Evolutionary conservation across 2,329 filamentous ascomycete genomes (phyloP).

Genomic region (Pseudogymnoascus sp.): DNA sequence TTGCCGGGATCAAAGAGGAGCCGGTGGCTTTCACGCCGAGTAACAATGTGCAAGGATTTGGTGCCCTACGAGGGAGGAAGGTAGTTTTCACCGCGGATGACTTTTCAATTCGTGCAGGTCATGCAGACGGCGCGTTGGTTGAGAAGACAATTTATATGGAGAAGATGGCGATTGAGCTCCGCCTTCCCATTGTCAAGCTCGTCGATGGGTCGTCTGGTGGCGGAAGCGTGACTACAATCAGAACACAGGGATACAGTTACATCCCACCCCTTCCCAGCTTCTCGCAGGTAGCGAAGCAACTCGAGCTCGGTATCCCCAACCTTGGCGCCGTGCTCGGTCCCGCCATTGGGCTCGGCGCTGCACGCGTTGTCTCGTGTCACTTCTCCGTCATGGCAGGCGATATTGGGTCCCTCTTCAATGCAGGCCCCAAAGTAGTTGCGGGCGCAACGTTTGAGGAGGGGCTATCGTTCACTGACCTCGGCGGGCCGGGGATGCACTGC

Average conservation of each 20-base stretch:
- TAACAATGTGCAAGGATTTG: constrained; percentile 56
- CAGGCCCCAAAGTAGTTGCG: constrained; percentile 54
- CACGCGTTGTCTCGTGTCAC: constrained; percentile 52
- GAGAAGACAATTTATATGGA: constrained; percentile 55
- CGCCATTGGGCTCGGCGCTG: constrained; percentile 55
- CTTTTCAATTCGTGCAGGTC: constrained; percentile 54
- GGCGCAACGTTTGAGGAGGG: constrained; percentile 57
- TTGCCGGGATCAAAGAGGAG: constrained; percentile 36
- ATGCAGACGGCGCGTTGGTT: constrained; percentile 51
- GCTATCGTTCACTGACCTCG: constrained; percentile 48
- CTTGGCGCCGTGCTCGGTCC: constrained; percentile 55
- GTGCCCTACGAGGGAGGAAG: constrained; percentile 42
- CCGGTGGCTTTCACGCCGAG: constrained; percentile 46
- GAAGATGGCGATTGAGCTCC: constrained; percentile 48
- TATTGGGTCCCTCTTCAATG: constrained; percentile 54
- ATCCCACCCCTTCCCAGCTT: constrained; percentile 50
- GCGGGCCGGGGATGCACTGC: constrained; percentile 53
- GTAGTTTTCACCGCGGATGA: constrained; percentile 57
- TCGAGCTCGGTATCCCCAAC: constrained; percentile 57
- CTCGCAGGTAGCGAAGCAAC: constrained; percentile 44
- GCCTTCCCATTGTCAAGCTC: constrained; percentile 53
- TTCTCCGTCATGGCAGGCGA: constrained; percentile 60
- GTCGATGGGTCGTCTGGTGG: constrained; percentile 57
- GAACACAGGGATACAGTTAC: constrained; percentile 48
- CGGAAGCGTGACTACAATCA: constrained; percentile 53